Percentiles rank a stretch among this genome's conserved stretches.
Conservation (phyloP, 331 rosid species). For the Rhamnella rubrinervis region DNA sequence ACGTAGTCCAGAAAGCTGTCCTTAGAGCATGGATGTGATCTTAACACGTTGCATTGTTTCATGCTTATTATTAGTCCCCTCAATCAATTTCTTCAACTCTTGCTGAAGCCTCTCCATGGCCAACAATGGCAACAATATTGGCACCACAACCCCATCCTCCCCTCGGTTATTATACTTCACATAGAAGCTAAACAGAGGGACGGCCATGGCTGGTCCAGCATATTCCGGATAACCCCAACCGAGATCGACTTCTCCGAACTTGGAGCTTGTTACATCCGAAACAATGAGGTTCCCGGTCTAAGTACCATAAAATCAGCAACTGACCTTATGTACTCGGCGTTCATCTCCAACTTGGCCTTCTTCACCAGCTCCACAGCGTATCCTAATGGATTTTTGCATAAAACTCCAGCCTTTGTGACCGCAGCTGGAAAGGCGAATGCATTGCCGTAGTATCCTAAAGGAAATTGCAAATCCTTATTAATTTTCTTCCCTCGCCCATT, state of each 20-base stretch:
- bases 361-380: slow-evolving; percentile 8
- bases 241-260: not conserved
- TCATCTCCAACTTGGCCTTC: not conserved
- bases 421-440: not conserved
- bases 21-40: too few species aligned
- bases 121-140: slow-evolving; percentile 1
- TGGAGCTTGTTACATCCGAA: not conserved
- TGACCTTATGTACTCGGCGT: not conserved
- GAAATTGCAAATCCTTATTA: not conserved
- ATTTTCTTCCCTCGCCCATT: slow-evolving; percentile 18
- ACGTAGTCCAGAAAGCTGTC: too few species aligned
- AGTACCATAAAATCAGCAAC: slow-evolving; percentile 4
- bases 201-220: slow-evolving; percentile 26
- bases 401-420: not conserved
- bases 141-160: slow-evolving; percentile 10
- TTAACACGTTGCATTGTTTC: not conserved
- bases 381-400: not conserved
- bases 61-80: not conserved
- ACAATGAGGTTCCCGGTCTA: not conserved
- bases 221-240: not conserved
- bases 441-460: slow-evolving; percentile 8
- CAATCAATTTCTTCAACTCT: slow-evolving; percentile 1
- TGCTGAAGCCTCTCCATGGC: slow-evolving; percentile 9
- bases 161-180: slow-evolving; percentile 10
- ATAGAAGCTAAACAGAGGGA: slow-evolving; percentile 16